Base-by-base conservation (phyloP, 257 asterid species). In the Leonotis leonurus region DNA sequence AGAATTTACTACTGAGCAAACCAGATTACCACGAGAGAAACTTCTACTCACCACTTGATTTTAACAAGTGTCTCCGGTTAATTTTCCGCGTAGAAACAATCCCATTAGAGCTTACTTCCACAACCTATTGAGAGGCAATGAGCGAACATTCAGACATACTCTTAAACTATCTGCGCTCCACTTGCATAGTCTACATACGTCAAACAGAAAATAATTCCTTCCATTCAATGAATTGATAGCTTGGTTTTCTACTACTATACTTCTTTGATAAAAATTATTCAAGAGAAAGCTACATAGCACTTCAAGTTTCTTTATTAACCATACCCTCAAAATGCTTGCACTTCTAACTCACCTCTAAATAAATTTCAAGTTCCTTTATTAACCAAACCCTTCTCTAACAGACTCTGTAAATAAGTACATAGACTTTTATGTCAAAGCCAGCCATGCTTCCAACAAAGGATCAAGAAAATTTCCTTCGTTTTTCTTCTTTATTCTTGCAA, bases 51-150 rank as follows among this genome's bases (percentile, higher is more conserved):
- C 99, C 99, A 63, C 99, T 82, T 26, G 96, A 83, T 78, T 93
- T 93, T 69, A 93, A 60, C 76, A 93, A 76, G 73, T 87, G 82
- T 66, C 92, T 56, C 65, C 97, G 84, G 73, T 83, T 85, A 65
- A 93, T 87, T 83, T 87, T 89, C 73, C 95, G 74, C 24, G 87
- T 89, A n/a, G 99, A 88, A 48, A 93, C 89, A 71, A 61, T 71
- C 62, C 96, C 97, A 63, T 75, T 75, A 20, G 88, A 75, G 70
- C 75, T 79, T 13, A 93, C 99, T 84, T 93, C 99, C 70, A 93
- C 95, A 44, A 93, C 99, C 99, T 90, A 76, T 71, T 64, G 73
- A 67, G 14, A 37, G 35, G 54, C 61, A 71, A 71, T 56, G 25
- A 41, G 72, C 67, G 44, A 50, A 16, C 21, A 39, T 50, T 41